Evolutionary conservation across 1,139 yeast species (phyloP), one percentile per base, ranked within the genome.

Genomic region (Yamadazyma kanchanaburiensis): DNA sequence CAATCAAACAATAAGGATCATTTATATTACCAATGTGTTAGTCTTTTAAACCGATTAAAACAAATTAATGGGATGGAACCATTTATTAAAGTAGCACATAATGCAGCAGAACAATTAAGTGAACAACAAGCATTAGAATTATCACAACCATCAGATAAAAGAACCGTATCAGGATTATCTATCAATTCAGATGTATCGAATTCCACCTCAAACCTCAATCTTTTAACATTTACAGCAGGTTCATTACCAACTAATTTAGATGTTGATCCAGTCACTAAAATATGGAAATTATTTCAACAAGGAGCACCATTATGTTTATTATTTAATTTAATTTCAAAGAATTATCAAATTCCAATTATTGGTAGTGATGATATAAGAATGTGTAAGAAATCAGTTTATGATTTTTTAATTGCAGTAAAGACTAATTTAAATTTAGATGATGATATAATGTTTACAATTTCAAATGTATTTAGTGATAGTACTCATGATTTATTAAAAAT

Each of bases 281-380:
- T 91, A 30, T 86, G 96, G 79, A 81, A 86, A 45, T 64, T 91
- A 27, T 81, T 91, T 49, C 94, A 91, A 46, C 88, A 85, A 48
- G 98, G 98, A 6, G 83, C 95, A 2, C 95, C 97, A 5, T 68
- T 91, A 28, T 89, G 98, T 55, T 74, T 86, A 27, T 63, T 91
- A 6, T 86, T 83, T 65, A 89, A 91, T 58, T 60, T 81, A 19
- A 48, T 51, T 22, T 48, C 64, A 11, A 33, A 34, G 21, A 64
- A 45, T 62, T 78, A 38, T 55, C 59, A 45, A 47, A 68, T 55
- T 39, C 68, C 74, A 7, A 70, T 80, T 22, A 72, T 80, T 7
- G 74, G 80, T 12, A 77, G 86, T 20, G 91, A 82, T 49, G 96
- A 89, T 53, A 55, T 85, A 43, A 79, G 88, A 49, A 74, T 83